Evolutionary conservation across 1,139 yeast genomes (phyloP), one percentile per base, ranked within the genome.

Genomic region (Yamadazyma songkhlaensis): DNA sequence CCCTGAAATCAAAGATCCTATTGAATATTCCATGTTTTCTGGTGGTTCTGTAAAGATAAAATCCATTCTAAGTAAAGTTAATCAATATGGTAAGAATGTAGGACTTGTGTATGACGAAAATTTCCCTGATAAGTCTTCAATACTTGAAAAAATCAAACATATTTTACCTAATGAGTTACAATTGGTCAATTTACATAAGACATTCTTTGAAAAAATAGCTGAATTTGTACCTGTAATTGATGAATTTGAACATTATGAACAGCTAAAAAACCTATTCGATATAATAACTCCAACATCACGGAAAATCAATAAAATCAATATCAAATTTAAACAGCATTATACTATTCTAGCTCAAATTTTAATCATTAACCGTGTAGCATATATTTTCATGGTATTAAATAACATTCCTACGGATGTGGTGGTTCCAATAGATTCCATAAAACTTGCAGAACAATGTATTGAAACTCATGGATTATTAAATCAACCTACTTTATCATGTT

Each of bases 141-240:
- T 37, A 5, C 9, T 42, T 4, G 25, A 22, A 5, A 26, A 36
- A 20, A 3, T 45, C 2, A 45, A 45, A 25, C 7, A 22, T 9
- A 13, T 38, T 4, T 27, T 45, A 13, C 49, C 49, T 3, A 33
- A 17, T 15, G 43, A 44, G 33, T 17, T 15, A 6, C 42, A 38
- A 11, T 26, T 45, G 22, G 35, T 44, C n/a, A 37, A 29, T 21
- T 42, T 35, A 23, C 39, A 47, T 13, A 41, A 44, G 22, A 29
- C 45, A 11, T 78, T 64, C 45, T 76, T 77, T 49, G 53, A 49
- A 6, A 54, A 59, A 22, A 58, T 74, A 6, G 67, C 68, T 40
- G 74, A 75, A 0, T 61, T 65, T 36, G 52, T 67, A 42, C 83
- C 83, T 2, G 64, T 68, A 32, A 35, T 77, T 6, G 79, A 75